Evolutionary conservation across 1,139 yeast species (phyloP), one percentile per base, ranked within the genome.

Genomic region (Wickerhamiella pararugosa): DNA sequence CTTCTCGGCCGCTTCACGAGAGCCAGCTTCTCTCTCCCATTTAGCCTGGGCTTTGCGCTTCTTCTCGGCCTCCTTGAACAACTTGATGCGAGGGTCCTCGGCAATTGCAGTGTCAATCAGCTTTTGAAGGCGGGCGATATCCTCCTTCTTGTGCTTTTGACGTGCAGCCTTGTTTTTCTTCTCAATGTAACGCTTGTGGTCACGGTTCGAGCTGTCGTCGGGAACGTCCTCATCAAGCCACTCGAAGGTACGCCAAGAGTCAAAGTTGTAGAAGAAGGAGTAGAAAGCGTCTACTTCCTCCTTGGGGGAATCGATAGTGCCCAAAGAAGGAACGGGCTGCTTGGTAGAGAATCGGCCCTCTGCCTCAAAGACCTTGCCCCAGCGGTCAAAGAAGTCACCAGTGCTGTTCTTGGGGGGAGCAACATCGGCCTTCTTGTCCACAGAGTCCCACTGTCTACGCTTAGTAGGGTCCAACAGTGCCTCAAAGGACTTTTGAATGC

Each of bases 151-250:
- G 73, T 76, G 82, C 80, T 90, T 90, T 72, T 82, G 82, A 71
- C 99, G 83, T 49, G 93, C 84, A 53, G 94, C 87, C 65, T 83
- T 74, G 72, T 90, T 90, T 74, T 92, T 90, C 72, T 90, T 84
- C 70, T 90, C 98, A 56, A 87, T 80, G 70, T 86, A 83, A 70
- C 99, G 93, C 73, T 90, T 90, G 75, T 90, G 94, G 64, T 90
- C 98, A 73, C 99, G 86, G 76, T 90, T 92, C 50, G 94, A 83
- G 49, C 96, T 82, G 67, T 90, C 99, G 70, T 90, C 99, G 53
- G 99, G 99, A 59, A 87, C 96, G 62, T 90, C 99, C 70, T 90
- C 98, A 61, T 90, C 99, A 63, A 87, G 76, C 69, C 87, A 90
- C 69, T 90, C 99, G 61, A 90, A 90, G 38, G 95, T 71, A 71